Evolutionary conservation across 805 yeast genomes (phyloP), one percentile per base, ranked within the genome.

Genomic region (Yamadazyma scolyti): DNA sequence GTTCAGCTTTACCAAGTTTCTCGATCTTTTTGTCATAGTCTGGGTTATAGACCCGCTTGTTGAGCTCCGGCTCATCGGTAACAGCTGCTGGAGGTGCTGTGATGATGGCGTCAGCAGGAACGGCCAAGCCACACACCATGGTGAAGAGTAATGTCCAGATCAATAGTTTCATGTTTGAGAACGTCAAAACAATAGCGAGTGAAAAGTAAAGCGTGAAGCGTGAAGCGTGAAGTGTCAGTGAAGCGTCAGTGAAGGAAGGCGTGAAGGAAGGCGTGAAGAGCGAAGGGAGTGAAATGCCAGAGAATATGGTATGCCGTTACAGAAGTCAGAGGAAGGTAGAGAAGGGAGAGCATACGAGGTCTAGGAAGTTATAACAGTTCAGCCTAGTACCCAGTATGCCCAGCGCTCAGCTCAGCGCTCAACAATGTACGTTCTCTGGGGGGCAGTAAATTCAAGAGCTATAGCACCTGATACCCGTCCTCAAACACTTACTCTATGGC

Each of bases 41-140:
- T 7, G 37, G 33, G 23, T 39, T 31, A n/a, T n/a, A n/a, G 17
- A 38, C 28, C 28, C 43, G 30, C 33, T 41, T 41, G 14, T 22
- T 23, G 13, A 28, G 11, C 15, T 12, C 24, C 9, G 16, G 16
- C 9, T 11, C 16, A 7, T 10, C 27, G 11, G 30, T 20, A n/a
- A 23, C n/a, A 17, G 27, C 31, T 4, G 32, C 20, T 7, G 9
- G 29, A 4, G 37, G 35, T 6, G 34, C 16, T 2, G 38, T 35
- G 16, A 34, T 28, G 5, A 30, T 16, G 14, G 37, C 29, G 12
- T 27, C 34, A 5, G 33, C 28, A 7, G 38, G 24, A 6, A 23
- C 9, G 25, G 31, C 22, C 7, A 18, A 23, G 4, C 9, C 18
- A 6, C 10, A 10, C 8, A 13, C 19, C 16, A 25, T 15, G 18